These are phyloP conservation scores for Rhizoclosmatium globosum DNA, from an alignment of 192 early-diverging fungal species.

Conservation along the genomic window DNA sequence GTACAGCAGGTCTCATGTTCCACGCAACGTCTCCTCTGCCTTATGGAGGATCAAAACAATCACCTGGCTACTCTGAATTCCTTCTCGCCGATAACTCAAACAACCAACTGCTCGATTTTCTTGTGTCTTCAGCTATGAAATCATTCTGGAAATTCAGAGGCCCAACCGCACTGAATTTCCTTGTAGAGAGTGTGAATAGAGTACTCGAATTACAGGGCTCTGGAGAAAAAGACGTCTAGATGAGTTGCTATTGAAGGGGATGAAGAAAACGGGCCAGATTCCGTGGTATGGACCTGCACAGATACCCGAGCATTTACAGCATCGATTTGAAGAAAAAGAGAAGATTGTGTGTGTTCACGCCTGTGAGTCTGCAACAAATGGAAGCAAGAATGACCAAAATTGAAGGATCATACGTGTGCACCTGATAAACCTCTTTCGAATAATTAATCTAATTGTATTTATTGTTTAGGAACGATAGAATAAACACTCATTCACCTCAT, in stretches of 20 bases:
- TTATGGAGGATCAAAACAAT: neutral
- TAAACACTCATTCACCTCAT: too few relatives aligned
- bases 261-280: conserved; percentile 7
- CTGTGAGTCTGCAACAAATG: neutral
- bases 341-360: neutral
- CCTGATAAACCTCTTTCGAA: too few relatives aligned
- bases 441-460: neutral
- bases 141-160: neutral
- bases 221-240: conserved; percentile 3
- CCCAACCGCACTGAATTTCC: neutral
- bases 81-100: neutral
- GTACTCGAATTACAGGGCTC: neutral
- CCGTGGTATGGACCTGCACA: neutral
- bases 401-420: neutral
- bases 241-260: conserved; percentile 16
- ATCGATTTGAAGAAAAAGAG: neutral
- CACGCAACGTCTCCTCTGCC: neutral
- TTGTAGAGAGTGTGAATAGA: neutral
- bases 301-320: neutral
- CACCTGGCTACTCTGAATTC: conserved; percentile 9
- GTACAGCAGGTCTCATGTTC: neutral
- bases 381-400: neutral
- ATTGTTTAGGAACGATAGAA: neutral
- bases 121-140: neutral
- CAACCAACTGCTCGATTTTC: neutral